A percentile compares a stretch with the other conserved stretches of the same genome.
These are phyloP conservation scores for Nasturtium officinale DNA, from an alignment of 345 rosid genomes.

Conservation along the genomic window DNA sequence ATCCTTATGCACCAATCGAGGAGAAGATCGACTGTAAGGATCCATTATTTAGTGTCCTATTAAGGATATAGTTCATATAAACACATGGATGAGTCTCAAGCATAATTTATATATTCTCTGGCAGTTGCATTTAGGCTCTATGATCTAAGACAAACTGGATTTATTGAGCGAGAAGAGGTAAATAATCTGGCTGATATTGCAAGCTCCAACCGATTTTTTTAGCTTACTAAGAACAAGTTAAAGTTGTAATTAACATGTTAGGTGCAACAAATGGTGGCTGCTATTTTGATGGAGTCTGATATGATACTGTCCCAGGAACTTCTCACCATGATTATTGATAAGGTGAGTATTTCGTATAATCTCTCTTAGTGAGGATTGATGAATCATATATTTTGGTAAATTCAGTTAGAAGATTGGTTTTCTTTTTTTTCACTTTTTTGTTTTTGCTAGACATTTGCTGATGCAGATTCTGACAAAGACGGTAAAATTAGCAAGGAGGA, in stretches of 20 bases:
- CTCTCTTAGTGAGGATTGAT: not conserved
- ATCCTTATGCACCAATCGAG: slow-evolving; percentile 71
- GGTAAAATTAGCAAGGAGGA: slow-evolving; percentile 69
- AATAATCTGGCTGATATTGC: slow-evolving; percentile 20
- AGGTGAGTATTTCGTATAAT: slow-evolving; percentile 45
- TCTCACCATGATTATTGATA: slow-evolving; percentile 68
- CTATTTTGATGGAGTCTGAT: slow-evolving; percentile 69
- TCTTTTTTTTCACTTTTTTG: too few relatives aligned
- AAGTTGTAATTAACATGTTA: slow-evolving; percentile 31
- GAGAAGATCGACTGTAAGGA: slow-evolving; percentile 81
- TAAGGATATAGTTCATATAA: not conserved
- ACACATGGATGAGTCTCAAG: not conserved
- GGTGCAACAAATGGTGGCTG: slow-evolving; percentile 88
- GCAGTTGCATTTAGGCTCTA: slow-evolving; percentile 88
- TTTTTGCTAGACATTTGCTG: slow-evolving; percentile 69
- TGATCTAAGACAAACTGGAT: slow-evolving; percentile 86
- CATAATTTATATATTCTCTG: slow-evolving; percentile 25
- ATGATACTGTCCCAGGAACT: slow-evolving; percentile 60
- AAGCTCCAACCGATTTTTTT: not conserved
- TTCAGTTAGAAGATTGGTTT: not conserved
- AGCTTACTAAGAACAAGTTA: not conserved
- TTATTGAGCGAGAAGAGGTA: slow-evolving; percentile 84
- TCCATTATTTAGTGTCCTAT: not conserved
- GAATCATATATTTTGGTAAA: not conserved
- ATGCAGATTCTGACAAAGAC: slow-evolving; percentile 65